Conservation (phyloP, 1,284 basidiomycete genomes). For the Pholiota adiposa region DNA sequence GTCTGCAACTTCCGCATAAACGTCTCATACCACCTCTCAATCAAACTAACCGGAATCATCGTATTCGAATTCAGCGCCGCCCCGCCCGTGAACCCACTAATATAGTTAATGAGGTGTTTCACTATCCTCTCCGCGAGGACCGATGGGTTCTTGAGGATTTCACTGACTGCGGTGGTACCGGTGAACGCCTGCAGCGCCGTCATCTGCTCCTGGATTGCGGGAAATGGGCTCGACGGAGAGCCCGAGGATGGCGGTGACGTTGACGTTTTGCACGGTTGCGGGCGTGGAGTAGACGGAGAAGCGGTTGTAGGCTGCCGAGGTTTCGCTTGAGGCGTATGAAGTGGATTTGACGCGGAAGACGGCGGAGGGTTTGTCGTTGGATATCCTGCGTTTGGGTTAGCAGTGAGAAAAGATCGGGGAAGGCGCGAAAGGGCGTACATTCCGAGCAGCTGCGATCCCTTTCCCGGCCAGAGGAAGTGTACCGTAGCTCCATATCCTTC, state of each 20-base stretch:
- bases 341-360: conserved; percentile 85
- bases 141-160: conserved; percentile 34
- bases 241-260: conserved; percentile 75
- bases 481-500: conserved; percentile 90
- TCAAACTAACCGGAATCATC: conserved; percentile 74
- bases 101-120: conserved; percentile 83
- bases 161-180: no score
- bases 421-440: conserved; percentile 52
- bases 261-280: conserved; percentile 39
- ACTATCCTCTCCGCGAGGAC: conserved; percentile 67
- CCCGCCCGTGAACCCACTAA: conserved; percentile 75
- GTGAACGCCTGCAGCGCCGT: conserved; percentile 46
- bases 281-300: conserved; percentile 46
- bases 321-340: conserved; percentile 50
- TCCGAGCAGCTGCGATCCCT: conserved; percentile 87
- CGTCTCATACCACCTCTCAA: conserved; percentile 84
- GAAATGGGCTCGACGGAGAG: conserved; percentile 71
- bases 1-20: conserved; percentile 77
- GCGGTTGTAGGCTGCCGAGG: conserved; percentile 55
- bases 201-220: conserved; percentile 59
- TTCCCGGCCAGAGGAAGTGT: conserved; percentile 89
- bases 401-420: neutral
- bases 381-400: conserved; percentile 61
- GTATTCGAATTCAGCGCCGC: conserved; percentile 60
- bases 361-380: conserved; percentile 90